Percentiles rank a stretch among this genome's conserved stretches.
These are phyloP conservation scores for Thraustochytrium sp. DNA, from an alignment of 352 stramenopile species.

Conservation along the genomic window DNA sequence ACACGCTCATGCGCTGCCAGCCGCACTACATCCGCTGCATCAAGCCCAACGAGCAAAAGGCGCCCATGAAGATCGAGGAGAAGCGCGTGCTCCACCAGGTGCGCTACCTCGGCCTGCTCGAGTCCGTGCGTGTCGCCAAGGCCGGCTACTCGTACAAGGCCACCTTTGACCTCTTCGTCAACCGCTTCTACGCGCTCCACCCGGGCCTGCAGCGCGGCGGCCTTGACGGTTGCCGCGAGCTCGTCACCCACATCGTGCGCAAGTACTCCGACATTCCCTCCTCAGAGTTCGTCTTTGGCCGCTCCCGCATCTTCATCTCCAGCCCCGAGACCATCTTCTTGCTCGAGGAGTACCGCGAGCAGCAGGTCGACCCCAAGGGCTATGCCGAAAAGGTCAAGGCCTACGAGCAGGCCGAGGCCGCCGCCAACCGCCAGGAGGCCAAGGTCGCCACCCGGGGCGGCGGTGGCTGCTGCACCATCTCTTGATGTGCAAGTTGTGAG, in stretches of 20 bases:
- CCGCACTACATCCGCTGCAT: slow-evolving; percentile 97
- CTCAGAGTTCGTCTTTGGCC: slow-evolving; percentile 33
- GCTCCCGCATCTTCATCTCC: slow-evolving; percentile 29
- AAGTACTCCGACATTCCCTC: slow-evolving; percentile 38
- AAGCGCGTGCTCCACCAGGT: slow-evolving; percentile 88
- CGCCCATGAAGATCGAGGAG: slow-evolving; percentile 71
- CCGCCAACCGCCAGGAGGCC: slow-evolving; percentile 27
- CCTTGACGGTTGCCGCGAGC: slow-evolving; percentile 17
- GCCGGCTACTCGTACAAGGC: slow-evolving; percentile 95
- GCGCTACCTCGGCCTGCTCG: slow-evolving; percentile 93
- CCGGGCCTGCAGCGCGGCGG: not conserved
- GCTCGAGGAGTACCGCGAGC: slow-evolving; percentile 39
- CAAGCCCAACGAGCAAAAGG: slow-evolving; percentile 97
- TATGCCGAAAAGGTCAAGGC: slow-evolving; percentile 41
- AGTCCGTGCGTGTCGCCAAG: slow-evolving; percentile 93
- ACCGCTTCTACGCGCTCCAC: slow-evolving; percentile 30
- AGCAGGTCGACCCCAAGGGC: slow-evolving; percentile 12
- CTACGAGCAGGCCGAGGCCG: slow-evolving; percentile 20
- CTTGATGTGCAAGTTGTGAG: no score
- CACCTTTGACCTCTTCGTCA: slow-evolving; percentile 63
- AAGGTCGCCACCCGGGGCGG: slow-evolving; percentile 23
- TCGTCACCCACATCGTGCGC: not conserved
- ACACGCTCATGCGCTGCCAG: slow-evolving; percentile 83
- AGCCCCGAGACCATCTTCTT: slow-evolving; percentile 39
- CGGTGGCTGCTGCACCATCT: slow-evolving; percentile 25